Evolutionary conservation across 352 stramenopile species (phyloP).

Genomic region (Globisporangium camurandrum): DNA sequence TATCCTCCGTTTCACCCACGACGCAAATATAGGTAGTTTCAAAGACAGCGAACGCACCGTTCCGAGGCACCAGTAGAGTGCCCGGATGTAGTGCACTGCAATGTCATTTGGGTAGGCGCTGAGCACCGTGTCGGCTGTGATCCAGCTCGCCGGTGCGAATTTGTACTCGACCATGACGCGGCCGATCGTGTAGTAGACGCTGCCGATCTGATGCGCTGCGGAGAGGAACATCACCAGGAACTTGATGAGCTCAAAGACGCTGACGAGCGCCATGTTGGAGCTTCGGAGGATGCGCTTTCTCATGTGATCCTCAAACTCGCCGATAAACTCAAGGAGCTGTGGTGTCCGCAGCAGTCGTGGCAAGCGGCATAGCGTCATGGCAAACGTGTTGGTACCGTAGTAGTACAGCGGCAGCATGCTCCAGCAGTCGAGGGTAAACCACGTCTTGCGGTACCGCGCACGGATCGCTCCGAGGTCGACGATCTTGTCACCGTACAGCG

Average conservation of each 20-base stretch:
- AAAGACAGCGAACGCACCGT: slow-evolving; percentile 11
- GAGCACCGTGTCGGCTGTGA: slow-evolving; percentile 13
- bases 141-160: slow-evolving; percentile 13
- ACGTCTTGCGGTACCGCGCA: slow-evolving; percentile 18
- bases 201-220: slow-evolving; percentile 15
- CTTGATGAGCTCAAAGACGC: slow-evolving; percentile 18
- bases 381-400: slow-evolving; percentile 16
- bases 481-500: slow-evolving; percentile 31
- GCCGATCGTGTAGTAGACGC: slow-evolving; percentile 18
- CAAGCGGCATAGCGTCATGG: slow-evolving; percentile 13
- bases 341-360: slow-evolving; percentile 13
- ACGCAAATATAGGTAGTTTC: too few species aligned
- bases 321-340: slow-evolving; percentile 12
- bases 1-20: too few species aligned
- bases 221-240: slow-evolving; percentile 22
- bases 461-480: slow-evolving; percentile 31
- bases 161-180: slow-evolving; percentile 13
- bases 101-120: slow-evolving; percentile 10
- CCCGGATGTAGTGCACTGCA: slow-evolving; percentile 14
- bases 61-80: slow-evolving; percentile 19
- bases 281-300: slow-evolving; percentile 7
- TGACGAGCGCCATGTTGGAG: slow-evolving; percentile 6
- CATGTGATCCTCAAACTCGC: slow-evolving; percentile 12
- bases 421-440: slow-evolving; percentile 26
- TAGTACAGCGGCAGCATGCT: slow-evolving; percentile 35